Evolutionary conservation across 1,139 yeast genomes (phyloP), one percentile per base, ranked within the genome.

Genomic region (Pichia sp.): DNA sequence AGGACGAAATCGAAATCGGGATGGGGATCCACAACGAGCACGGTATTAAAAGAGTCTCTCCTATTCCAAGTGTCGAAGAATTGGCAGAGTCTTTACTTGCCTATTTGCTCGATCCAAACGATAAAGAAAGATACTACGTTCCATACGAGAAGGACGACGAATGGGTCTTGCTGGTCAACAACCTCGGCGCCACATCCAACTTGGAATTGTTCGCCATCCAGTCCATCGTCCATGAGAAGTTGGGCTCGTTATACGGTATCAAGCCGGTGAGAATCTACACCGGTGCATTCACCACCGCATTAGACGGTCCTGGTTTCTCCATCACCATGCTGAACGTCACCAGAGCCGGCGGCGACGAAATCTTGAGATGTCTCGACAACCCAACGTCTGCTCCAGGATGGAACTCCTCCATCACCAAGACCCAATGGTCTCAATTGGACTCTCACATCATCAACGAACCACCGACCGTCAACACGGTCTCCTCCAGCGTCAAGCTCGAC

Each of bases 1-100:
- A 61, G 3, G 68, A 78, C 47, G 90, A 88, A 63, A 84, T 85
- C 58, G 98, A 91, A 66, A 74, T 91, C 53, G 98, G 98, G 24
- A 84, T 91, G 81, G 98, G 98, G 42, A 91, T 91, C 53, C 98
- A 91, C 67, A 91, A 91, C 61, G 98, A 91, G 63, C 94, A 96
- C 0, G 97, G 97, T 48, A 80, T 81, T 46, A 73, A 79, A 54
- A 79, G 84, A 56, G 66, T 85, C 40, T 74, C 79, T 18, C 93
- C 94, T 37, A 79, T 90, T 56, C 95, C 96, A 21, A 62, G 76
- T 2, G 76, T 85, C 44, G 81, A 77, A 36, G 75, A 73, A 1
- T 68, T 88, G 47, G 67, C 83, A 45, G 70, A 72, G 35, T 70
- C 71, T n/a, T 65, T 77, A 62, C 69, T 85, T 62, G 77, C 76